A percentile compares a stretch with the other conserved stretches of the same genome.
These are phyloP conservation scores for Termitomyces sp. DNA, from an alignment of 768 basidiomycete genomes.

Conservation along the genomic window DNA sequence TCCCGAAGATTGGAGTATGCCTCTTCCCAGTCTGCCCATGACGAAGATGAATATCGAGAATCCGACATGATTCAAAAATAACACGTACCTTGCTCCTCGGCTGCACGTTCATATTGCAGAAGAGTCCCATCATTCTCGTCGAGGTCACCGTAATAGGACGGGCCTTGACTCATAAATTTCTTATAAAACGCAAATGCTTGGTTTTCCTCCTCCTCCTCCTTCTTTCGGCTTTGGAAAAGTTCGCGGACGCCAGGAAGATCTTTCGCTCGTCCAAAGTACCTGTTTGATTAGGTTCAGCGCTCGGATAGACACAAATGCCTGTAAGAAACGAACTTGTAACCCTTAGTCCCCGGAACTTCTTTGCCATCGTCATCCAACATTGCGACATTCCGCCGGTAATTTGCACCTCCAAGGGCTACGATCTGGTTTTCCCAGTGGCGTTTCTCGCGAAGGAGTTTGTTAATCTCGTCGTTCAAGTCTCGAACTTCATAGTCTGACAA, in stretches of 20 bases:
- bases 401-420: slow-evolving; percentile 92
- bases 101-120: slow-evolving; percentile 61
- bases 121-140: slow-evolving; percentile 76
- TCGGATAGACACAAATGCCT: not conserved
- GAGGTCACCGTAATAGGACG: slow-evolving; percentile 81
- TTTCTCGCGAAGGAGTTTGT: slow-evolving; percentile 92
- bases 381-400: slow-evolving; percentile 89
- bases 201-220: slow-evolving; percentile 88
- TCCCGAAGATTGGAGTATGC: slow-evolving; percentile 51
- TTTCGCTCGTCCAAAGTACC: slow-evolving; percentile 96
- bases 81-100: slow-evolving; percentile 67
- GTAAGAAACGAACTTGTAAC: slow-evolving; percentile 74
- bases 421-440: slow-evolving; percentile 98
- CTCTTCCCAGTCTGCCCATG: slow-evolving; percentile 59
- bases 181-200: slow-evolving; percentile 71
- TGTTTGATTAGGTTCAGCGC: slow-evolving; percentile 21
- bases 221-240: slow-evolving; percentile 83
- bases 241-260: slow-evolving; percentile 94
- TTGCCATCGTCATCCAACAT: slow-evolving; percentile 94
- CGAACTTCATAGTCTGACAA: slow-evolving; percentile 94
- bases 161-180: slow-evolving; percentile 84
- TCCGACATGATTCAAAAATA: not conserved
- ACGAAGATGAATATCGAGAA: not conserved
- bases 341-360: slow-evolving; percentile 94
- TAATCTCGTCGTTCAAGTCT: slow-evolving; percentile 97